Evolutionary conservation across 2,329 filamentous ascomycete genomes (phyloP).

Genomic region (Graphilbum sp.): DNA sequence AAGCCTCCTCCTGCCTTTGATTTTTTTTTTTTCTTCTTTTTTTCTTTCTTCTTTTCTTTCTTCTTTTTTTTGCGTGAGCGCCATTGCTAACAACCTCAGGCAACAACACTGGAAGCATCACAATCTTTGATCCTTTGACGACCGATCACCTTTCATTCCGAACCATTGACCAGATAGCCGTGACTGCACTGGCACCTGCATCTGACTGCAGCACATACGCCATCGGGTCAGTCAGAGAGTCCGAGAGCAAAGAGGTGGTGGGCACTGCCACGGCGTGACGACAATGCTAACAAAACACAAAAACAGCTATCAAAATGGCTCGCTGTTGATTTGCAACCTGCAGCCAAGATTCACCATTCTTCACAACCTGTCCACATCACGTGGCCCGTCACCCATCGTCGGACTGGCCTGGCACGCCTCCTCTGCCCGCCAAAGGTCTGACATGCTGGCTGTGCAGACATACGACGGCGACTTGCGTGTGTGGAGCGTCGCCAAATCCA

Average conservation of each 20-base stretch:
- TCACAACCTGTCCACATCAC: conserved; percentile 75
- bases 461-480: conserved; percentile 83
- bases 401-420: conserved; percentile 91
- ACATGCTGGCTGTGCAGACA: conserved; percentile 92
- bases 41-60: not conserved
- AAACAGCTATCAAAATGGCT: conserved; percentile 79
- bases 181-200: conserved; percentile 82
- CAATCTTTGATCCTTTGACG: conserved; percentile 83
- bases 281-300: conserved; percentile 4
- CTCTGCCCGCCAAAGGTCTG: conserved; percentile 86
- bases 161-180: conserved; percentile 81
- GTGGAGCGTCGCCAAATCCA: conserved; percentile 84
- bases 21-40: not conserved
- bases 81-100: conserved; percentile 34
- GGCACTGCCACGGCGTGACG: too few relatives aligned
- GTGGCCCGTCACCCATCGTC: conserved; percentile 73
- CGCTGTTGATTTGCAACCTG: conserved; percentile 74
- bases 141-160: conserved; percentile 83
- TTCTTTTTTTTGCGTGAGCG: not conserved
- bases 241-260: not conserved
- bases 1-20: too few relatives aligned
- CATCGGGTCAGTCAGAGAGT: conserved; percentile 50
- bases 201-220: conserved; percentile 88
- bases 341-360: conserved; percentile 88
- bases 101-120: conserved; percentile 82